Evolutionary conservation across 805 yeast species (phyloP).

Genomic region (Grigorovia humatica): DNA sequence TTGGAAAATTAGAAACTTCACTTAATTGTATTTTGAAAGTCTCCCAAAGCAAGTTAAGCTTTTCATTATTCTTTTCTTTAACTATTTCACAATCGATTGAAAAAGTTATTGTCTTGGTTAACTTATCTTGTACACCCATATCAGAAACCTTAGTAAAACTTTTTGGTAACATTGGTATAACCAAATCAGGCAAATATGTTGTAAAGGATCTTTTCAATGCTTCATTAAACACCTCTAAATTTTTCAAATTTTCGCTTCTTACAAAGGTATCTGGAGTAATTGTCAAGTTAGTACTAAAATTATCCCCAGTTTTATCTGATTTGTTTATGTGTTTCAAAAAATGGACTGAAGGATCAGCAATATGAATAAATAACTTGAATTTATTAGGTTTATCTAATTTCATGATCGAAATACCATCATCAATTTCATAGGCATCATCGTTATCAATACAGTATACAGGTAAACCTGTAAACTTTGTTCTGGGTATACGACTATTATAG

Average conservation of each 20-base stretch:
- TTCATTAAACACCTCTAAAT: background rate
- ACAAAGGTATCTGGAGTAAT: conserved; percentile 39
- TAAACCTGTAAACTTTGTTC: conserved; percentile 35
- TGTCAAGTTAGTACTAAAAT: conserved; percentile 27
- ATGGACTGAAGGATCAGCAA: conserved; percentile 62
- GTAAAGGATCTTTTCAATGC: conserved; percentile 41
- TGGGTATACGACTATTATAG: conserved; percentile 2
- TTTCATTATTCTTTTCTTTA: conserved; percentile 18
- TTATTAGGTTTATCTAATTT: conserved; percentile 17
- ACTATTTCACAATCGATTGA: conserved; percentile 24
- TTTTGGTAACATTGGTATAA: conserved; percentile 61
- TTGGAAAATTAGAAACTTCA: conserved; percentile 35
- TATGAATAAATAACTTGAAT: conserved; percentile 51
- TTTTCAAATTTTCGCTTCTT: background rate
- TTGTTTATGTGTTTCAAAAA: background rate
- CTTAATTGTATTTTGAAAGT: conserved; percentile 33
- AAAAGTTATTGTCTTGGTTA: conserved; percentile 41
- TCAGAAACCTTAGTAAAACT: conserved; percentile 42
- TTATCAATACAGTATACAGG: conserved; percentile 79
- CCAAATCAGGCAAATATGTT: conserved; percentile 58
- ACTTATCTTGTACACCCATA: conserved; percentile 34
- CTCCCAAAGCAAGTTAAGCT: conserved; percentile 10
- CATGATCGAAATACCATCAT: conserved; percentile 76
- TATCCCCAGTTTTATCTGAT: conserved; percentile 16
- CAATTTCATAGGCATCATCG: conserved; percentile 75